Base-by-base conservation (phyloP, 768 basidiomycete genomes). In the Lactarius quietus region DNA sequence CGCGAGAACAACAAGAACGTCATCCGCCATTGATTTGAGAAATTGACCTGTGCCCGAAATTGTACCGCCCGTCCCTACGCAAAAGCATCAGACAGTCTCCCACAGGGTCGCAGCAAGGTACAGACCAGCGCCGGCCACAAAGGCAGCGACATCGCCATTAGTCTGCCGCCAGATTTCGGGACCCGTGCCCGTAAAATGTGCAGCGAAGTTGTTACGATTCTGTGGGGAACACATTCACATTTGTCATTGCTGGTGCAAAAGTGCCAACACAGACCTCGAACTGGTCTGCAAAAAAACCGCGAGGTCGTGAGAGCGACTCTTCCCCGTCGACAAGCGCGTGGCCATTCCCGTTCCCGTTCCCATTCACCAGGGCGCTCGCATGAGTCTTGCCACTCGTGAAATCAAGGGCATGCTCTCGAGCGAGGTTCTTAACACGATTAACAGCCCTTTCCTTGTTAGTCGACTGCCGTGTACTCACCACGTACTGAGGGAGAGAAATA, bases 161-260 rank as follows among this genome's bases (percentile, higher is more conserved):
- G 92, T 93, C 74, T 99, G 97, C 51, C 88, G 81, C 89, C 94
- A 94, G 38, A 98, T 92, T 78, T 98, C 97, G 0, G 94, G 95
- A 0, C 93, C 97, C 0, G 97, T 98, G 7, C 92, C 92, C 38
- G 84, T 76, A 68, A 83, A 93, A 74, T 99, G 97, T 0, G 96
- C 94, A 61, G 88, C 82, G 73, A 86, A 93, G 71, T 99, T 98
- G 72, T 90, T 92, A 70, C 80, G 83, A 74, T 95, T 98, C 89
- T 93, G 59, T 15, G 20, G 17, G 17, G 28, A 15, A 20, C 6
- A 26, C 31, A 6, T 3, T 7, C 43, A 55, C 39, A 20, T 55
- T 35, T 54, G 23, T 38, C 8, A 8, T 15, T 8, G 29, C 14
- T 35, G 33, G 29, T 28, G 6, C 41, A 35, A 36, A 17, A 36